Evolutionary conservation across 805 yeast species (phyloP).

Genomic region (Brettanomyces bruxellensis): DNA sequence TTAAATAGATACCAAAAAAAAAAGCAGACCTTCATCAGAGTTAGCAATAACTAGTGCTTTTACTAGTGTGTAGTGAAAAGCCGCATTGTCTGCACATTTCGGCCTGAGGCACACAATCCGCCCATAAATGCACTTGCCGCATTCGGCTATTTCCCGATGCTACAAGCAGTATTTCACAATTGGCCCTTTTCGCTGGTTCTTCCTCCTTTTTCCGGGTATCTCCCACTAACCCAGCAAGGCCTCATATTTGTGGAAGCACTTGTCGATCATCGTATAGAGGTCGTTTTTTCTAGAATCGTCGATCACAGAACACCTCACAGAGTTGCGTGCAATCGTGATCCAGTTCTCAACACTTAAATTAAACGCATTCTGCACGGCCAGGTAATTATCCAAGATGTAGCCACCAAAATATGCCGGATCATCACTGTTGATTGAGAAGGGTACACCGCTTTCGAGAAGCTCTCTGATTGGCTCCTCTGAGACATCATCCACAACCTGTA

Average conservation of each 20-base stretch:
- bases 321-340: conserved; percentile 54
- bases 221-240: not conserved
- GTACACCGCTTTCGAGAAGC: conserved; percentile 53
- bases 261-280: conserved; percentile 36
- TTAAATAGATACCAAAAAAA: too few relatives aligned
- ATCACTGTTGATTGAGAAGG: conserved; percentile 69
- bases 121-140: not conserved
- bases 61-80: too few relatives aligned
- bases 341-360: conserved; percentile 53
- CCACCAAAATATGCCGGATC: conserved; percentile 84
- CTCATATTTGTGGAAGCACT: conserved; percentile 23
- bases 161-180: too few relatives aligned
- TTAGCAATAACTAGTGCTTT: too few relatives aligned
- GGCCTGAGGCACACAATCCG: too few relatives aligned
- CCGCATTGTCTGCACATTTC: too few relatives aligned
- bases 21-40: too few relatives aligned
- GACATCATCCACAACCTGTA: conserved; percentile 64
- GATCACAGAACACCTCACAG: conserved; percentile 70
- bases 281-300: conserved; percentile 42
- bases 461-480: conserved; percentile 55
- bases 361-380: conserved; percentile 56
- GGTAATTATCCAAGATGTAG: conserved; percentile 70
- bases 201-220: too few relatives aligned
- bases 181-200: conserved; percentile 3
- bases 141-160: not conserved